Evolutionary conservation across 371 early-diverging fungal species (phyloP).

Genomic region (Vairimorpha apis): DNA sequence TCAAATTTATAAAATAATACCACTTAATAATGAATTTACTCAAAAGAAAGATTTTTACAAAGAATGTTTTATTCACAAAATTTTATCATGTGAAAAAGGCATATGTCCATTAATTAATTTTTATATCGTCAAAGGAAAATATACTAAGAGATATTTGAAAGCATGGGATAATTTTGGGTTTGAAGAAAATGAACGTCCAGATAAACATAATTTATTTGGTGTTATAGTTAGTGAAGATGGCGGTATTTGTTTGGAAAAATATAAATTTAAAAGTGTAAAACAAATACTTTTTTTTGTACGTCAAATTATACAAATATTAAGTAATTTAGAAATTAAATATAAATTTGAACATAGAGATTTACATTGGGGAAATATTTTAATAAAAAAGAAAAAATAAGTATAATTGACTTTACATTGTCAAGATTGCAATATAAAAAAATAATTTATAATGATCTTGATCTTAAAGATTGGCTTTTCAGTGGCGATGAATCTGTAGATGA

Average conservation of each 20-base stretch:
- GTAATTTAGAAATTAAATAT: conserved; percentile 65
- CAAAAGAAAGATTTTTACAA: conserved; percentile 27
- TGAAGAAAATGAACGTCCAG: conserved; percentile 68
- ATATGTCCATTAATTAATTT: conserved; percentile 31
- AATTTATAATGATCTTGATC: conserved; percentile 56
- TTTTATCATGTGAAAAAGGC: conserved; percentile 28
- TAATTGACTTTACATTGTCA: conserved; percentile 55
- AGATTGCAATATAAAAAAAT: conserved; percentile 32
- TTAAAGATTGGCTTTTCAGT: conserved; percentile 67
- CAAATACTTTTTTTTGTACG: conserved; percentile 66
- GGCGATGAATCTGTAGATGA: conserved; percentile 67
- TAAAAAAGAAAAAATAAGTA: conserved; percentile 38
- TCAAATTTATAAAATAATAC: conserved; percentile 56
- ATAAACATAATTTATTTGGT: conserved; percentile 63
- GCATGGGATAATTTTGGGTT: conserved; percentile 69
- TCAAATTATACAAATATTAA: conserved; percentile 66
- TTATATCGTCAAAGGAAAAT: conserved; percentile 41
- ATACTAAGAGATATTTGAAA: conserved; percentile 30
- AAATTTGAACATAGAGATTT: conserved; percentile 75
- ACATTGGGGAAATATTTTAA: conserved; percentile 78
- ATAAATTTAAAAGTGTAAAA: conserved; percentile 52
- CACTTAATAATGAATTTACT: conserved; percentile 22
- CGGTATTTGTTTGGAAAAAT: conserved; percentile 68
- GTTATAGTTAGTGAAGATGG: conserved; percentile 69
- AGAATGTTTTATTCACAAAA: conserved; percentile 41